Evolutionary conservation across 768 basidiomycete genomes (phyloP), one percentile per base, ranked within the genome.

Genomic region (Cyathus striatus): DNA sequence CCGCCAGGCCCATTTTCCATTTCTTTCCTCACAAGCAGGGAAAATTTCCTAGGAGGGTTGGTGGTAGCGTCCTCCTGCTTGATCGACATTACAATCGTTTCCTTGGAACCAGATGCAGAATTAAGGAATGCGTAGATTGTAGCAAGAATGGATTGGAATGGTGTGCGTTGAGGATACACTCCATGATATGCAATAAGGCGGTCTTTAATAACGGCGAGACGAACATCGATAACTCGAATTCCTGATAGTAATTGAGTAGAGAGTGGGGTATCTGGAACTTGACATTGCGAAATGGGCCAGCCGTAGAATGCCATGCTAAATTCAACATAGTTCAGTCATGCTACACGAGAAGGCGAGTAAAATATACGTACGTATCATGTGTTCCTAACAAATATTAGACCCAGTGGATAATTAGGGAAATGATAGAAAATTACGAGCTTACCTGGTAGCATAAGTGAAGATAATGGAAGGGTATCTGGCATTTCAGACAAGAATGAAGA

Each of bases 231-330:
- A 38, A 90, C 75, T 3, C 92, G 81, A 45, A 93, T 84, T 5
- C 92, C 93, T 13, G 78, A 77, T 10, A 67, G 63, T 7, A 97
- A 72, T 62, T 97, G 93, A 16, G 68, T 63, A 22, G 64, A 64
- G 20, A 95, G 76, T 1, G 82, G 76, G 0, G 78, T 83, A 3
- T 62, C 56, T 6, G 65, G 64, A 25, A 77, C 75, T 59, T 96
- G 92, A 55, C 93, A 97, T 57, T 95, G 90, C 0, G 88, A 86
- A 26, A 94, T 64, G 0, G 86, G 87, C 81, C 85, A 89, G 12
- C 87, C 86, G 50, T 90, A 84, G 48, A 90, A 79, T 6, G 90
- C 83, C 81, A 91, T 83, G 4, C 84, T 86, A 56, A 45, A 17
- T 34, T 41, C 6, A 25, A 16, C 33, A 9, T 22, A 7, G 20